phyloP scores from a whole-genome alignment of 495 filamentous ascomycete genomes.

The Cryomyces minteri region DNA sequence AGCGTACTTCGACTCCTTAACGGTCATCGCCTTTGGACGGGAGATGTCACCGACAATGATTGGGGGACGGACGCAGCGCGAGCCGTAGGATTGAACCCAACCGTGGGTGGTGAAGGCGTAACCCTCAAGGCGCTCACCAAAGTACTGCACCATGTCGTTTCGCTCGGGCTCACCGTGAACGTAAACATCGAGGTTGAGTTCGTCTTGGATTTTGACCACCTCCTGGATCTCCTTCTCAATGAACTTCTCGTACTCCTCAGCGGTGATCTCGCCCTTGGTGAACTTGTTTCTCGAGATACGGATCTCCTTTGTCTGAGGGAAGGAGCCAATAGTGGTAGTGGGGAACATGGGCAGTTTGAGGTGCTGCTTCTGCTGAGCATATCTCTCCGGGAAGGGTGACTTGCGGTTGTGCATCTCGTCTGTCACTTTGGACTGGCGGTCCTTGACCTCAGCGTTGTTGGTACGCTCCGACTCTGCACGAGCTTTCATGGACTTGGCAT shows the following conservation, averaged over 20 bases:
- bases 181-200: conserved; percentile 87
- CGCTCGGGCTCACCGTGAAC: conserved; percentile 98
- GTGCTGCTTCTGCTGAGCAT: conserved; percentile 65
- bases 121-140: conserved; percentile 88
- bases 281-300: conserved; percentile 90
- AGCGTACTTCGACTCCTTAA: conserved; percentile 99
- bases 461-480: conserved; percentile 83
- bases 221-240: conserved; percentile 94
- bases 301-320: conserved; percentile 98
- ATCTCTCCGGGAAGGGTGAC: conserved; percentile 66
- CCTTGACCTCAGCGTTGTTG: conserved; percentile 92
- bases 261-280: conserved; percentile 90
- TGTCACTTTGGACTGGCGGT: conserved; percentile 75
- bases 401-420: conserved; percentile 76
- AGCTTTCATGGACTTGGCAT: conserved; percentile 74
- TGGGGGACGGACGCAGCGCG: conserved; percentile 90
- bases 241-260: conserved; percentile 87
- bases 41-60: conserved; percentile 98
- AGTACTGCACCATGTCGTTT: conserved; percentile 99
- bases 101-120: conserved; percentile 98
- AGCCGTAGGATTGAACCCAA: conserved; percentile 97
- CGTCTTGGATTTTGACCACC: conserved; percentile 89
- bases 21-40: conserved; percentile 89
- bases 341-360: conserved; percentile 93
- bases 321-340: conserved; percentile 96